A percentile compares a stretch with the other conserved stretches of the same genome.
These are phyloP conservation scores for Coemansia sp. DNA, from an alignment of 192 early-diverging fungal species.

Conservation along the genomic window DNA sequence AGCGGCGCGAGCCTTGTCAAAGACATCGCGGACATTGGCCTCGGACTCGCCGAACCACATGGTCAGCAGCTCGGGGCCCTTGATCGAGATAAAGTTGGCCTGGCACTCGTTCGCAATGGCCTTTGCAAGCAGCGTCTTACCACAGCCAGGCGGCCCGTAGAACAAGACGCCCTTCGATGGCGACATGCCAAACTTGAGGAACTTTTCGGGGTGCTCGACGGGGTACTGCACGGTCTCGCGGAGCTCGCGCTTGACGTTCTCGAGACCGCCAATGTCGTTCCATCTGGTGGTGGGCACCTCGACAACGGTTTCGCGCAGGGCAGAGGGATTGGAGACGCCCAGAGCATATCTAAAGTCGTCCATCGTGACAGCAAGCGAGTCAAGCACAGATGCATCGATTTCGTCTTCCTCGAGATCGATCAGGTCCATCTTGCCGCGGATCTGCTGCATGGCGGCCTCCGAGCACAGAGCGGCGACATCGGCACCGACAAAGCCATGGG, in stretches of 20 bases:
- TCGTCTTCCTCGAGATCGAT: slow-evolving; percentile 98
- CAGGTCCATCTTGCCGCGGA: slow-evolving; percentile 98
- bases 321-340: slow-evolving; percentile 92
- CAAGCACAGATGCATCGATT: slow-evolving; percentile 95
- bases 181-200: slow-evolving; percentile 94
- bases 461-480: slow-evolving; percentile 97
- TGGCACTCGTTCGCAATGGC: slow-evolving; percentile 99
- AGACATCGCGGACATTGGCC: slow-evolving; percentile 98
- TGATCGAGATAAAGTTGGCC: slow-evolving; percentile 99
- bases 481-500: slow-evolving; percentile 96
- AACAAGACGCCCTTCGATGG: slow-evolving; percentile 97
- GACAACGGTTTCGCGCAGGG: slow-evolving; percentile 97
- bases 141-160: slow-evolving; percentile 98
- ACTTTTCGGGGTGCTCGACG: slow-evolving; percentile 98
- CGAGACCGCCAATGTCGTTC: slow-evolving; percentile 96
- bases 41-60: slow-evolving; percentile 99
- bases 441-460: slow-evolving; percentile 99
- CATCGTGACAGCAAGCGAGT: slow-evolving; percentile 93
- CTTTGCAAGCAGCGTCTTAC: slow-evolving; percentile 98
- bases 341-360: slow-evolving; percentile 97
- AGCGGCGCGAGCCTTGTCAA: slow-evolving; percentile 97
- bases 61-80: slow-evolving; percentile 97
- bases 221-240: slow-evolving; percentile 99
- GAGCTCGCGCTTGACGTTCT: slow-evolving; percentile 96
- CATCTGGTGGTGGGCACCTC: slow-evolving; percentile 93